A percentile compares a stretch with the other conserved stretches of the same genome.
These are phyloP conservation scores for Colletotrichum falcatum DNA, from an alignment of 2,329 filamentous ascomycete genomes.

Conservation along the genomic window DNA sequence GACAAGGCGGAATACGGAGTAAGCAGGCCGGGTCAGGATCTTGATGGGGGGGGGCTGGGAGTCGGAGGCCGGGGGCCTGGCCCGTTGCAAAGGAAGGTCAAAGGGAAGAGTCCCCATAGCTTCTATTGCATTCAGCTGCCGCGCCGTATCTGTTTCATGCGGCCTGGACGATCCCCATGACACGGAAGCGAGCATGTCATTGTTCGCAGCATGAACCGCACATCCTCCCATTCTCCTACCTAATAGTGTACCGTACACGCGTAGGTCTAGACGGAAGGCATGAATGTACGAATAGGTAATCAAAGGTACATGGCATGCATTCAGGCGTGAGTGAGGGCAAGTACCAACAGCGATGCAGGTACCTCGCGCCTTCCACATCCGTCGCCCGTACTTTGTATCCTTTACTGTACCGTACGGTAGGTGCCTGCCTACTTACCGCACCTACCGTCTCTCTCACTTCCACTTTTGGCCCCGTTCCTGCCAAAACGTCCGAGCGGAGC, in stretches of 20 bases:
- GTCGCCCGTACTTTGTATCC: neutral
- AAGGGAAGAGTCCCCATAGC: constrained; percentile 28
- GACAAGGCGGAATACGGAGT: neutral
- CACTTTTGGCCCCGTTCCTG: constrained; percentile 7
- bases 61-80: neutral
- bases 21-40: neutral
- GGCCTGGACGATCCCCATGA: neutral
- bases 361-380: neutral
- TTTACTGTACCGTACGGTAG: too few species aligned
- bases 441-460: neutral
- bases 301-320: neutral
- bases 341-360: constrained; percentile 10
- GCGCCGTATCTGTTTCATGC: constrained; percentile 1
- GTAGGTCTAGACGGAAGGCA: neutral
- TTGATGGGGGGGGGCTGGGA: neutral
- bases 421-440: too few species aligned
- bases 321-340: neutral
- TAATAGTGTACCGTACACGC: neutral
- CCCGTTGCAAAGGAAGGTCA: neutral
- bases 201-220: neutral
- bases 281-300: neutral
- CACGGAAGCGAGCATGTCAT: neutral
- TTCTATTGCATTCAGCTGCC: constrained; percentile 39
- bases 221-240: neutral
- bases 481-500: constrained; percentile 29